Evolutionary conservation across 2,329 filamentous ascomycete genomes (phyloP).

Genomic region (Alternaria conjuncta): DNA sequence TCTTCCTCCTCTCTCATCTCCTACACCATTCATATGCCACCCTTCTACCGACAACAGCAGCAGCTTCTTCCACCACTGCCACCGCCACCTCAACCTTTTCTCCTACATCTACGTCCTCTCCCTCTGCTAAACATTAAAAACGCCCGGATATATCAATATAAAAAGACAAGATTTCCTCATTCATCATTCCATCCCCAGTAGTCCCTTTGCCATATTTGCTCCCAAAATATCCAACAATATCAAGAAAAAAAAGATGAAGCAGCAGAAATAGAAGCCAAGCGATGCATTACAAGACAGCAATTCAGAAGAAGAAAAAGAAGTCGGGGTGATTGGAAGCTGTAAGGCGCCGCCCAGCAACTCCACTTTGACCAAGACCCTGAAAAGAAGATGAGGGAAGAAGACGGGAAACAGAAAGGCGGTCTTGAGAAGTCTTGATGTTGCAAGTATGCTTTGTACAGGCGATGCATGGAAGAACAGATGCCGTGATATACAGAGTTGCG

Average conservation of each 20-base stretch:
- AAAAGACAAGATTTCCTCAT: background rate
- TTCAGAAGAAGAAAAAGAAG: background rate
- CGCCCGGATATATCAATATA: background rate
- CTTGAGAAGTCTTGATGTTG: background rate
- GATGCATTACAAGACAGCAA: background rate
- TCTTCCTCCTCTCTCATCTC: background rate
- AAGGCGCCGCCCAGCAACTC: background rate
- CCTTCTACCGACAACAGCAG: background rate
- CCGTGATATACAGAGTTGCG: conserved; percentile 29
- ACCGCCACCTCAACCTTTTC: background rate
- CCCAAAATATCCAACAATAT: background rate
- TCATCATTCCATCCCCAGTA: background rate
- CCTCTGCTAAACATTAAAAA: background rate
- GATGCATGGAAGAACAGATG: conserved; percentile 29
- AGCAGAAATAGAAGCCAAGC: background rate
- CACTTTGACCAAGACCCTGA: background rate
- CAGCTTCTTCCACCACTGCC: background rate
- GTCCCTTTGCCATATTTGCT: background rate
- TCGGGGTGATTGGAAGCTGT: background rate
- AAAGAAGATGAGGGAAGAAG: background rate
- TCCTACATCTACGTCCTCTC: background rate
- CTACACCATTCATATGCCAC: background rate
- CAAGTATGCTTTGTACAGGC: conserved; percentile 25
- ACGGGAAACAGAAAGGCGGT: background rate
- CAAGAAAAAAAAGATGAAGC: background rate